These are phyloP conservation scores for Incumbomyces delicatus DNA, from an alignment of 2,329 filamentous ascomycete species.

Conservation along the genomic window DNA sequence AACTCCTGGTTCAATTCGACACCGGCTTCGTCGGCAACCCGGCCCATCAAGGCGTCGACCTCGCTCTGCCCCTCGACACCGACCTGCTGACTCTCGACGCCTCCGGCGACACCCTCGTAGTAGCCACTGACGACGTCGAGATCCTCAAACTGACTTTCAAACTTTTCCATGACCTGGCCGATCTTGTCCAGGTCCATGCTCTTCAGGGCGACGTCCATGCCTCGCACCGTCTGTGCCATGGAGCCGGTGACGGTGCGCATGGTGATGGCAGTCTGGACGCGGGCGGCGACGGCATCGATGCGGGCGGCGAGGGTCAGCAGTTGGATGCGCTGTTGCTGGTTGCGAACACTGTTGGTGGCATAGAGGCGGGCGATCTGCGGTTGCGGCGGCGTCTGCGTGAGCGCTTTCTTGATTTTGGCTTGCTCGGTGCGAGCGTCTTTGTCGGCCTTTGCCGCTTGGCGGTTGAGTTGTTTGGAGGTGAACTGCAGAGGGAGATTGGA, in stretches of 20 bases:
- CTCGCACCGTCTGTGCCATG: conserved; percentile 35
- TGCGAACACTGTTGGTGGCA: conserved; percentile 36
- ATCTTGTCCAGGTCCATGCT: conserved; percentile 45
- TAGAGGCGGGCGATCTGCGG: conserved; percentile 42
- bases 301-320: conserved; percentile 37
- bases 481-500: conserved; percentile 23
- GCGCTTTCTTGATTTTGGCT: conserved; percentile 38
- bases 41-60: conserved; percentile 73
- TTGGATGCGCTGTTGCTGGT: conserved; percentile 37
- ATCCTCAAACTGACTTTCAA: conserved; percentile 48
- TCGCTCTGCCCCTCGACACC: conserved; percentile 62
- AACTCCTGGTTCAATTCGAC: conserved; percentile 73
- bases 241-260: conserved; percentile 38
- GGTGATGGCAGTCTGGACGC: conserved; percentile 38
- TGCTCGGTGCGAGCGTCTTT: conserved; percentile 38
- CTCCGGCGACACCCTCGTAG: conserved; percentile 72
- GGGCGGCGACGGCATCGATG: conserved; percentile 40
- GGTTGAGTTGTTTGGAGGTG: conserved; percentile 39
- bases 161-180: conserved; percentile 56
- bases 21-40: conserved; percentile 80
- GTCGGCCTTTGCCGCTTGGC: conserved; percentile 38
- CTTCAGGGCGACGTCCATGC: conserved; percentile 35
- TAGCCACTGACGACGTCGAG: conserved; percentile 50
- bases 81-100: conserved; percentile 26
- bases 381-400: conserved; percentile 35